Conservation (phyloP, 192 early-diverging fungal genomes). For the Podila epicladia region DNA sequence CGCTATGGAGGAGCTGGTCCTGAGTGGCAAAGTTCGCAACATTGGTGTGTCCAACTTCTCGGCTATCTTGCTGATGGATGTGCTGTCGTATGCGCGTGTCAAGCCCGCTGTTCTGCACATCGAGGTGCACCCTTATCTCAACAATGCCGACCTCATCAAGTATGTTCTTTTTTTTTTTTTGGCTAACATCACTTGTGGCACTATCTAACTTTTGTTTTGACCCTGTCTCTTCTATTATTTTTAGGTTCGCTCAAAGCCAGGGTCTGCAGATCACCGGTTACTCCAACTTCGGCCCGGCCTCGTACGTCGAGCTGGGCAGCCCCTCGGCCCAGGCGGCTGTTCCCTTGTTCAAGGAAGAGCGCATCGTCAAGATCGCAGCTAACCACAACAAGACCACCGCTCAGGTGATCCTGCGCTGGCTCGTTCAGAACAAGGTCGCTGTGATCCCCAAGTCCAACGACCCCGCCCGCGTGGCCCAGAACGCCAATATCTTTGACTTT, state of each 20-base stretch:
- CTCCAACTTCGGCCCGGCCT: slow-evolving; percentile 71
- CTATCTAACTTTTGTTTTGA: neutral
- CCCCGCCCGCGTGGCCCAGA: slow-evolving; percentile 60
- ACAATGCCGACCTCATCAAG: slow-evolving; percentile 68
- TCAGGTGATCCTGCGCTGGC: slow-evolving; percentile 75
- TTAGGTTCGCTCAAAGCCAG: slow-evolving; percentile 55
- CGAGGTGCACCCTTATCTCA: slow-evolving; percentile 81
- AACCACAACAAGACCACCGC: slow-evolving; percentile 62
- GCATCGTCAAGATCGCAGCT: slow-evolving; percentile 63
- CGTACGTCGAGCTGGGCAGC: slow-evolving; percentile 44
- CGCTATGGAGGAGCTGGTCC: slow-evolving; percentile 78
- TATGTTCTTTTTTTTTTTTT: slow-evolving; percentile 45
- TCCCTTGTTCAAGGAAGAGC: slow-evolving; percentile 58
- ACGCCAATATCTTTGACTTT: slow-evolving; percentile 64
- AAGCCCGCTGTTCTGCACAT: slow-evolving; percentile 80
- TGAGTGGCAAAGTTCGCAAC: slow-evolving; percentile 58
- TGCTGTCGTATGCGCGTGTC: slow-evolving; percentile 66
- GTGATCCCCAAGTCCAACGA: slow-evolving; percentile 78
- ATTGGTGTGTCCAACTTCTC: slow-evolving; percentile 82
- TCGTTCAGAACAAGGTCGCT: slow-evolving; percentile 66
- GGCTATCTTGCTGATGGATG: slow-evolving; percentile 59
- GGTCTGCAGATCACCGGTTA: slow-evolving; percentile 77
- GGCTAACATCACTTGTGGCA: no score
- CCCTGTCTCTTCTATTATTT: neutral
- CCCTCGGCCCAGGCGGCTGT: slow-evolving; percentile 40